Base-by-base conservation (phyloP, 176 grass and related monocot genomes). In the Triticum urartu region DNA sequence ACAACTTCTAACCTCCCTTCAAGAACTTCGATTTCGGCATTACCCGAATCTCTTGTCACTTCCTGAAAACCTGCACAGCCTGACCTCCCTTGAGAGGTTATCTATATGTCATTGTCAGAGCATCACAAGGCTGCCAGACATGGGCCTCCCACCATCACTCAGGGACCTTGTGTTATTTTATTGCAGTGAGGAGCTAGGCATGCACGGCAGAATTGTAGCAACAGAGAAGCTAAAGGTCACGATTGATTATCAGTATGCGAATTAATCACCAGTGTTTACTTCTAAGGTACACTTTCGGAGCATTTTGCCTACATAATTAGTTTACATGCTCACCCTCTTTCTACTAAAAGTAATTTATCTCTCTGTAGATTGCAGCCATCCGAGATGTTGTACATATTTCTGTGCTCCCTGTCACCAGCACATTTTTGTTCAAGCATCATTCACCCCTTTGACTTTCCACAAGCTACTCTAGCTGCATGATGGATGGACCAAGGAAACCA, bases 21-120 rank as follows among this genome's bases (percentile, higher is more conserved):
- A 52, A 24, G 0, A 3, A 0, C 63, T 87, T 24, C 0, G 0
- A 25, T 60, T 73, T 42, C 0, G 0, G 1, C 0, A 0, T 0
- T 18, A 1, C n/a, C 28, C 0, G 21, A 82, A 64, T 45, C 67
- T 87, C 50, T 3, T 24, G 0, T 87, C 67, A 65, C 43, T 75
- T 39, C 85, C 85, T 65, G 39, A 33, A 30, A 36, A 64, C 30
- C 67, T 83, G 65, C 12, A 8, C 21, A 47, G 11, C 48, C 11
- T 83, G 28, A 24, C 54, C 61, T 82, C 79, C 67, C 54, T 67
- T 8, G 2, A 76, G 24, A 2, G 0, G 2, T 64, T 88, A 47
- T 0, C 0, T 6, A 67, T 26, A 26, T 26, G 25, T 88, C 78
- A 6, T 0, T 88, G 76, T 63, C 11, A 8, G n/a, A 18, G 40